phyloP scores from a whole-genome alignment of 805 yeast genomes.

The Yarrowia sp. region DNA sequence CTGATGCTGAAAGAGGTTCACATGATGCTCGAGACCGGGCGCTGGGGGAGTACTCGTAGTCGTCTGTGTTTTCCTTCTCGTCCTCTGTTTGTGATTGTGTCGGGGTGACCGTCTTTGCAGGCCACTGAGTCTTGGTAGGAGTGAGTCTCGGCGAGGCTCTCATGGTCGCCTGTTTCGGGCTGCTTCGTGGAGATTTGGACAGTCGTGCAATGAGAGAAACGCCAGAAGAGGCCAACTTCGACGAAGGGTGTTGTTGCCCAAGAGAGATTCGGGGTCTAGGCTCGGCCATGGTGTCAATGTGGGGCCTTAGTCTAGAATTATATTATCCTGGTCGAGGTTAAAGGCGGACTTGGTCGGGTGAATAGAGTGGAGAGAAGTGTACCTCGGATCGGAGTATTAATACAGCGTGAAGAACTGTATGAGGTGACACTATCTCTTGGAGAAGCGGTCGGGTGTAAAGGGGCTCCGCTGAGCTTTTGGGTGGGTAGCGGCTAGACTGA shows the following conservation, averaged over 20 bases:
- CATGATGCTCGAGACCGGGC: background rate
- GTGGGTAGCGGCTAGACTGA: constrained; percentile 2
- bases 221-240: constrained; percentile 15
- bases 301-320: constrained; percentile 10
- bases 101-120: constrained; percentile 2
- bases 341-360: background rate
- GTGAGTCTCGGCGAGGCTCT: constrained; percentile 13
- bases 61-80: constrained; percentile 22
- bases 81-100: constrained; percentile 8
- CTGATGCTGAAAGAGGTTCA: constrained; percentile 29
- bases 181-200: constrained; percentile 19
- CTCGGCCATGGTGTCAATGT: constrained; percentile 16
- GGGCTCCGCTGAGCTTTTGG: constrained; percentile 3
- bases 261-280: constrained; percentile 3
- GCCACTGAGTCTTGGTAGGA: background rate
- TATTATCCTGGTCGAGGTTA: constrained; percentile 19
- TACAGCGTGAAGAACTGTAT: constrained; percentile 1
- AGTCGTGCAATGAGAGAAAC: constrained; percentile 20
- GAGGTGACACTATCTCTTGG: constrained; percentile 6
- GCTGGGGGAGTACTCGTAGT: constrained; percentile 8
- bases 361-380: background rate
- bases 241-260: constrained; percentile 10
- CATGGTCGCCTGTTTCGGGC: constrained; percentile 17
- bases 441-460: background rate
- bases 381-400: background rate